phyloP scores from a whole-genome alignment of 2,329 filamentous ascomycete genomes.

The Aureobasidium sp. region DNA sequence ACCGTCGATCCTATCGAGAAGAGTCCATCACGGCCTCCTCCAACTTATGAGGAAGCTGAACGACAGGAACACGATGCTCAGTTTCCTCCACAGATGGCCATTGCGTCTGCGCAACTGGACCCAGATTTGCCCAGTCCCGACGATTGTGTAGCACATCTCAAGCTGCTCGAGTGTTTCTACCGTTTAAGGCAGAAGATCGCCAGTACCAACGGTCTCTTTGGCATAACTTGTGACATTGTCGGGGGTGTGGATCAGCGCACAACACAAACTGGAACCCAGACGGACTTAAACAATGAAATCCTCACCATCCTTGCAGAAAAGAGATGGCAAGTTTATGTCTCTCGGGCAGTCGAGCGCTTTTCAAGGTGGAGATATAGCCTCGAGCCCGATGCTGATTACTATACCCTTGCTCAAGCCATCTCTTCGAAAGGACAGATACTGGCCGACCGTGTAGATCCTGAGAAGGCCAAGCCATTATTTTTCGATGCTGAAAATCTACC shows the following conservation, averaged over 20 bases:
- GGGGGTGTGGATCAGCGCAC: not conserved
- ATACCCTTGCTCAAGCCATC: not conserved
- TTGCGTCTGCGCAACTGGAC: conserved; percentile 15
- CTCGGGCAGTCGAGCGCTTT: conserved; percentile 60
- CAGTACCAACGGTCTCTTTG: conserved; percentile 58
- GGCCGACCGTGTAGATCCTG: not conserved
- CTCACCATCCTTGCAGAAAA: conserved; percentile 57
- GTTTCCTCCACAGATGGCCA: conserved; percentile 21
- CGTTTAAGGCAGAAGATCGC: conserved; percentile 58
- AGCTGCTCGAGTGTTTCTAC: conserved; percentile 60
- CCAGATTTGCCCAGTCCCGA: conserved; percentile 26
- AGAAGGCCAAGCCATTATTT: not conserved
- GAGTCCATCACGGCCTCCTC: conserved; percentile 16
- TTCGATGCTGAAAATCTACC: conserved; percentile 40
- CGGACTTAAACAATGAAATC: conserved; percentile 27
- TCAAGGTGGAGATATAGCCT: conserved; percentile 52
- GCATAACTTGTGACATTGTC: conserved; percentile 29
- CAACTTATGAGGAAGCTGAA: conserved; percentile 14
- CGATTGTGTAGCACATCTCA: conserved; percentile 63
- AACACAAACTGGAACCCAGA: conserved; percentile 1
- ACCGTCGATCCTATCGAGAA: conserved; percentile 13
- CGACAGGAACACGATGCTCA: conserved; percentile 18
- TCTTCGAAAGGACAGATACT: not conserved
- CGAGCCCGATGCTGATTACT: conserved; percentile 18
- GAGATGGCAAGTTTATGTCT: conserved; percentile 62